phyloP scores from a whole-genome alignment of 164 flowering plant species.

The Sextonia rubra region DNA sequence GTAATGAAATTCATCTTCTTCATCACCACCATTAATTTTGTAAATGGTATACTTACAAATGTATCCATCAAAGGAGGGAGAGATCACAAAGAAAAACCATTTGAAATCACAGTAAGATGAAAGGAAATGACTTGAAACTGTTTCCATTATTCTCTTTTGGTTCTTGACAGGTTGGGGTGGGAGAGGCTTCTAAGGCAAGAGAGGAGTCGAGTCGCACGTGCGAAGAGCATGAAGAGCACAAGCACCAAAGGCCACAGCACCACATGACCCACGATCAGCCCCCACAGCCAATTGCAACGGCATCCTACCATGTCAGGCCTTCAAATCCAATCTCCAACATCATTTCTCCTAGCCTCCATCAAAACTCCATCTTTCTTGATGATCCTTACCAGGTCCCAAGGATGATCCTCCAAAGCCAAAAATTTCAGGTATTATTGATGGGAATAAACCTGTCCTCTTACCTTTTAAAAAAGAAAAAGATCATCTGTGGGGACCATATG shows the following conservation, averaged over 20 bases:
- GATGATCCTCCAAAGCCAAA: slow-evolving; percentile 65
- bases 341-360: slow-evolving; percentile 62
- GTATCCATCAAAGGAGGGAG: not conserved
- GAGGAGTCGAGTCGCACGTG: slow-evolving; percentile 32
- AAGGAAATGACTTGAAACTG: slow-evolving; percentile 5
- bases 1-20: not conserved
- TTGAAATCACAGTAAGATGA: not conserved
- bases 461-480: not conserved
- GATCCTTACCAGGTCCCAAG: slow-evolving; percentile 60
- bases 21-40: not conserved
- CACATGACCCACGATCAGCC: slow-evolving; percentile 23
- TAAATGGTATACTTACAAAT: not conserved
- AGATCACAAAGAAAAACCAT: not conserved
- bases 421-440: slow-evolving; percentile 46
- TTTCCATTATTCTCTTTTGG: slow-evolving; percentile 11
- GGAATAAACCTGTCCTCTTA: not conserved
- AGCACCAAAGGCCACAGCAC: slow-evolving; percentile 23
- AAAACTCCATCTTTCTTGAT: slow-evolving; percentile 55
- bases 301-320: slow-evolving; percentile 73
- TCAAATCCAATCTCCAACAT: slow-evolving; percentile 67
- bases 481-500: not conserved
- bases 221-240: slow-evolving; percentile 39
- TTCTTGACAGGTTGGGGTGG: slow-evolving; percentile 42
- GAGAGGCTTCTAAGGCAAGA: slow-evolving; percentile 47
- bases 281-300: slow-evolving; percentile 28